Evolutionary conservation across 257 asterid species (phyloP).

Genomic region (Solanum corneliomulleri): DNA sequence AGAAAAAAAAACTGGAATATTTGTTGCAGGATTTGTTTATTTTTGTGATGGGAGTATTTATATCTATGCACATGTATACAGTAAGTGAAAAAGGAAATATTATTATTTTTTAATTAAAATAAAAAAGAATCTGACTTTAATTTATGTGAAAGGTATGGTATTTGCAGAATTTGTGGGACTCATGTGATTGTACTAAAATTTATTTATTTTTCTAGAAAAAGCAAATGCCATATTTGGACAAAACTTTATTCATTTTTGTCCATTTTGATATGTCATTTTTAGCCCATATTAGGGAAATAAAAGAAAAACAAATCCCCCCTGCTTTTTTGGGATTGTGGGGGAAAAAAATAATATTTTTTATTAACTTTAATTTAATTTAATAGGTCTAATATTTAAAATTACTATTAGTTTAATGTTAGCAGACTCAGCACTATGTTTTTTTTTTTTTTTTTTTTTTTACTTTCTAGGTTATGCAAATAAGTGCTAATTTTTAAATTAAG

Average conservation of each 20-base stretch:
- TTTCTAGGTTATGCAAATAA: background rate
- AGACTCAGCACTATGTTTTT: background rate
- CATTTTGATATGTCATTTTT: background rate
- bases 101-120: background rate
- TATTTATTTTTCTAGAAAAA: constrained; percentile 1
- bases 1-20: background rate
- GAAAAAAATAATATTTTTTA: background rate
- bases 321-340: background rate
- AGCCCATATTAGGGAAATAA: constrained; percentile 1
- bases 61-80: background rate
- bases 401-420: background rate
- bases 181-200: constrained; percentile 10
- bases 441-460: background rate
- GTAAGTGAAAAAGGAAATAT: background rate
- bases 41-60: background rate
- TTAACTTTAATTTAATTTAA: background rate
- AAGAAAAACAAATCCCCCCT: background rate
- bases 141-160: constrained; percentile 3
- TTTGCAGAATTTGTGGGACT: constrained; percentile 1
- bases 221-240: constrained; percentile 1
- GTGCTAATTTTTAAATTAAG: background rate
- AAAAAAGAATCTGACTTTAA: background rate
- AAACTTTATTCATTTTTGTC: background rate
- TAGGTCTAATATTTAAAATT: background rate
- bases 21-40: background rate